phyloP scores from a whole-genome alignment of 2,329 filamentous ascomycete species.

The Calonectria hawksworthii region DNA sequence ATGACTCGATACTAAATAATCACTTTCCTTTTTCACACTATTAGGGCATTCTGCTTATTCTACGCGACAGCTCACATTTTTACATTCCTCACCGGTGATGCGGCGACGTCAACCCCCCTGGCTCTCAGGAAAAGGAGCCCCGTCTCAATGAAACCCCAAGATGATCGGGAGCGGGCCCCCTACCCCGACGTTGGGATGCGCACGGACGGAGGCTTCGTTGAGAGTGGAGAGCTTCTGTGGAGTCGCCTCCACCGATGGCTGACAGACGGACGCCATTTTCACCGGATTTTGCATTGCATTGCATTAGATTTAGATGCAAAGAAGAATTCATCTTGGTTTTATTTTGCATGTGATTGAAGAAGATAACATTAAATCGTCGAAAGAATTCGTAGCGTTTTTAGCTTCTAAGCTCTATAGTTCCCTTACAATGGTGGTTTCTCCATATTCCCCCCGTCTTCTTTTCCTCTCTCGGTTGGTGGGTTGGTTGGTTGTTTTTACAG shows the following conservation, averaged over 20 bases:
- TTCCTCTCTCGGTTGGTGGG: background rate
- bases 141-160: background rate
- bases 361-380: slow-evolving; percentile 10
- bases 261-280: background rate
- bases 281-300: background rate
- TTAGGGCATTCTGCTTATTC: background rate
- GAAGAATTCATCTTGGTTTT: background rate
- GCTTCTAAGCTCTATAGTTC: slow-evolving; percentile 16
- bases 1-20: background rate
- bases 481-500: slow-evolving; percentile 30
- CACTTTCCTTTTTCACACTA: background rate
- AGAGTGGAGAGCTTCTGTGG: slow-evolving; percentile 5
- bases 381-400: slow-evolving; percentile 4
- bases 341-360: background rate
- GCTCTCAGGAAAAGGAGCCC: background rate
- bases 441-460: background rate
- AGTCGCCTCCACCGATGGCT: background rate
- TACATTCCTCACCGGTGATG: background rate
- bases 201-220: background rate
- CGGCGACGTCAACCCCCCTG: background rate
- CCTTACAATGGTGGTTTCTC: background rate
- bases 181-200: background rate
- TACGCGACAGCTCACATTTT: background rate
- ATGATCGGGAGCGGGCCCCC: background rate
- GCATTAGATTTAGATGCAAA: background rate